Evolutionary conservation across 1,284 basidiomycete genomes (phyloP), one percentile per base, ranked within the genome.

Genomic region (Rhodotorula sp.): DNA sequence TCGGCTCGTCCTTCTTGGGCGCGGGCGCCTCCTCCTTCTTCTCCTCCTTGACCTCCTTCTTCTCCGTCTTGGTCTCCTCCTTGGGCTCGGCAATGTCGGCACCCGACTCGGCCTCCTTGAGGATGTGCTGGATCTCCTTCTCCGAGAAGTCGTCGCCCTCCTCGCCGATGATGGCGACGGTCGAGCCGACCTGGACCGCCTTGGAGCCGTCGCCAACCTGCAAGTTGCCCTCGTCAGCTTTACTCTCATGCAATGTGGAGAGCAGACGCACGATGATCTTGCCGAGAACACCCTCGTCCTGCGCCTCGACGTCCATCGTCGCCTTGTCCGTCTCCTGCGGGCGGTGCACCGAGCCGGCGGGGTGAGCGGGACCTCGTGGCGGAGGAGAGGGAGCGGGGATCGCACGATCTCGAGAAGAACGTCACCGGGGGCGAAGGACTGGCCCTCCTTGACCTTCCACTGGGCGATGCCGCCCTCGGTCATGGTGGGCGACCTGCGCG

Each of bases 361-460:
- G 29, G 34, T 34, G 22, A 41, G 36, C 29, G 27, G 19, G 19
- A 15, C 1, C 39, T 29, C 19, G 19, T 3, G 3, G 36, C n/a
- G 25, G 56, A 39, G 22, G 55, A 36, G 32, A 3, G 29, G 21
- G 34, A 46, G 29, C 7, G 29, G 32, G 21, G 21, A 19, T 83
- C 90, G 80, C 76, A 95, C 94, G 80, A 99, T 92, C 85, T 98
- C 95, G 63, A 96, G 87, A 62, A 96, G 84, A 73, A 99, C 95
- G 79, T 99, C 96, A 56, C 96, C 95, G 12, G 90, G 88, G 17
- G 89, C 79, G 82, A 94, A 99, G 12, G 88, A 73, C 79, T 98
- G 94, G 71, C 97, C 97, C 83, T 97, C 93, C 83, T 91, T 90
- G 85, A 93, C 91, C 87, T 97, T 98, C 97, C 97, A 99, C 57